Evolutionary conservation across 257 asterid genomes (phyloP).

Genomic region (Fraxinus americana): DNA sequence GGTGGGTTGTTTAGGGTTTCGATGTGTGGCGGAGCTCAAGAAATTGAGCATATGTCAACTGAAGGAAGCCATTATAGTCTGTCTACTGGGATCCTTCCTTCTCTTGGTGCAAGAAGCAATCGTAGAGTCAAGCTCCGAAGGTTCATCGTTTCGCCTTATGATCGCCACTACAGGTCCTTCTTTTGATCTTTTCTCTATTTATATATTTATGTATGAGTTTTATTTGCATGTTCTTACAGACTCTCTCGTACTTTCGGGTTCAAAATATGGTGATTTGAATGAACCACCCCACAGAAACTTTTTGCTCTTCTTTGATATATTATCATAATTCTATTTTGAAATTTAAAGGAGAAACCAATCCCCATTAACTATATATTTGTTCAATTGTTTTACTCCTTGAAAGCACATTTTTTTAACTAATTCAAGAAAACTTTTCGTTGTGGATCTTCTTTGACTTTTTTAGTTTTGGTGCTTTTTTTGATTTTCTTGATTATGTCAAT

Average conservation of each 20-base stretch:
- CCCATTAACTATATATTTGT: neutral
- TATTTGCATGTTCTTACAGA: neutral
- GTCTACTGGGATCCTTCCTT: conserved; percentile 54
- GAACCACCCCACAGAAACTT: neutral
- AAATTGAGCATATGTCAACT: conserved; percentile 47
- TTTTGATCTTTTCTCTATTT: neutral
- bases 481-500: neutral
- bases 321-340: too few relatives aligned
- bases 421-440: conserved; percentile 1
- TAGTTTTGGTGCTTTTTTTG: neutral
- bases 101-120: conserved; percentile 56
- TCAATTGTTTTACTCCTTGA: neutral
- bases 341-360: neutral
- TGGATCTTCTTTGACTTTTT: neutral
- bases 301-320: too few relatives aligned
- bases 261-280: too few relatives aligned
- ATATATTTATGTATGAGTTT: neutral
- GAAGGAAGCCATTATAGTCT: conserved; percentile 54
- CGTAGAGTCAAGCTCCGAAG: conserved; percentile 45
- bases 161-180: conserved; percentile 49
- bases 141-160: conserved; percentile 43
- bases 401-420: neutral
- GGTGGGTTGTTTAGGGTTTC: conserved; percentile 41
- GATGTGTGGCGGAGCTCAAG: conserved; percentile 47
- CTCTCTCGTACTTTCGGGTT: neutral